A percentile compares a stretch with the other conserved stretches of the same genome.
These are phyloP conservation scores for Emericellopsis cladophorae DNA, from an alignment of 2,329 filamentous ascomycete genomes.

Conservation along the genomic window DNA sequence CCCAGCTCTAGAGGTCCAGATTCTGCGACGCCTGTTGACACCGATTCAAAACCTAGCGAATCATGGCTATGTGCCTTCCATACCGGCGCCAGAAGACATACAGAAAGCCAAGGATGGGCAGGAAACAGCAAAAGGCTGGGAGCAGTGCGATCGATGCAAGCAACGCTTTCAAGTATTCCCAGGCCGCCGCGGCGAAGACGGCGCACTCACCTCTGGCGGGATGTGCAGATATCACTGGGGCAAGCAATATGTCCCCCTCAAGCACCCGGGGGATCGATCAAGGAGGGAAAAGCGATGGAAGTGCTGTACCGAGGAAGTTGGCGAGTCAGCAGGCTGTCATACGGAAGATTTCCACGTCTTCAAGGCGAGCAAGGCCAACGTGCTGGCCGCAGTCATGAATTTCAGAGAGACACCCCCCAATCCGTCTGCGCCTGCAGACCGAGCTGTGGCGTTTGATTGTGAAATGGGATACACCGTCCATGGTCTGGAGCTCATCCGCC, in stretches of 20 bases:
- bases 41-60: slow-evolving; percentile 49
- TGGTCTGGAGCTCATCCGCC: slow-evolving; percentile 77
- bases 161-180: slow-evolving; percentile 88
- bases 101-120: slow-evolving; percentile 52
- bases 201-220: slow-evolving; percentile 63
- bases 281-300: slow-evolving; percentile 50
- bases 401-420: slow-evolving; percentile 70
- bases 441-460: slow-evolving; percentile 80
- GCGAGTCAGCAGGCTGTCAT: slow-evolving; percentile 64
- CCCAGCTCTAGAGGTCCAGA: slow-evolving; percentile 50
- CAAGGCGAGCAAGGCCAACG: slow-evolving; percentile 64
- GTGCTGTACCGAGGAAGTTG: slow-evolving; percentile 69
- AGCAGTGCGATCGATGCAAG: slow-evolving; percentile 78
- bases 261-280: slow-evolving; percentile 42
- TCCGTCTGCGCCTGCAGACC: slow-evolving; percentile 29
- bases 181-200: slow-evolving; percentile 65
- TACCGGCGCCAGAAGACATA: slow-evolving; percentile 56
- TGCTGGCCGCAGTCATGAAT: slow-evolving; percentile 66
- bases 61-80: slow-evolving; percentile 61
- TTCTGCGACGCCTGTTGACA: slow-evolving; percentile 51
- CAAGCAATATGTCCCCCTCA: slow-evolving; percentile 47
- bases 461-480: slow-evolving; percentile 94
- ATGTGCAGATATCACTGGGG: slow-evolving; percentile 73
- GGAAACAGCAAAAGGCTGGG: slow-evolving; percentile 60
- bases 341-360: slow-evolving; percentile 68